phyloP scores from a whole-genome alignment of 2,329 filamentous ascomycete genomes.

The Pseudodiploospora longispora region DNA sequence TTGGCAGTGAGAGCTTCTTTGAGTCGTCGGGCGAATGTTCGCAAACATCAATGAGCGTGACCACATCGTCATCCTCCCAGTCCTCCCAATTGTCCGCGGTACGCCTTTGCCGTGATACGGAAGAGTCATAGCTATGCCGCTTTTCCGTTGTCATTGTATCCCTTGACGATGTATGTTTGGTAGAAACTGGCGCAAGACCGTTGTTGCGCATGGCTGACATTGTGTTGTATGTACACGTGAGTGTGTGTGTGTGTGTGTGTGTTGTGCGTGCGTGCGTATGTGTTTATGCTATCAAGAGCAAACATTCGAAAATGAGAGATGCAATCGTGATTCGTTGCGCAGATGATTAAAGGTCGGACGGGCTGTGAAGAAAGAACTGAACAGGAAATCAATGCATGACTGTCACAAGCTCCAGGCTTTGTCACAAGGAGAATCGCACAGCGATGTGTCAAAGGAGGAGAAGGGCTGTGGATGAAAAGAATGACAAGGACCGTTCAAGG shows the following conservation, averaged over 20 bases:
- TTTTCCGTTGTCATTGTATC: slow-evolving; percentile 9
- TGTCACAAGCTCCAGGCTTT: slow-evolving; percentile 8
- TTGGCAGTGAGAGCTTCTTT: background rate
- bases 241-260: no score
- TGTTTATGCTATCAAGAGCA: background rate
- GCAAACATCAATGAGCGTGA: slow-evolving; percentile 31
- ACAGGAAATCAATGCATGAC: background rate
- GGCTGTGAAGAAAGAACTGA: background rate
- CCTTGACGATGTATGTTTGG: background rate
- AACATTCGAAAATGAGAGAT: background rate
- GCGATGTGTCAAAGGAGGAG: background rate
- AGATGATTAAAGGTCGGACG: slow-evolving; percentile 1
- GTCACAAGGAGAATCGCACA: background rate
- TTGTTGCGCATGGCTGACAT: slow-evolving; percentile 10
- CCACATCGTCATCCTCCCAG: slow-evolving; percentile 42
- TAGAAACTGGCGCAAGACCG: slow-evolving; percentile 4
- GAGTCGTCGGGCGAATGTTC: slow-evolving; percentile 20
- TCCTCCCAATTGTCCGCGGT: slow-evolving; percentile 42
- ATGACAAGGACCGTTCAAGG: background rate
- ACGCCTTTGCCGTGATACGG: slow-evolving; percentile 8
- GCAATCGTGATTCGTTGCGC: slow-evolving; percentile 2
- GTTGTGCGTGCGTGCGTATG: no score
- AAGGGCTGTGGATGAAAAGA: slow-evolving; percentile 2
- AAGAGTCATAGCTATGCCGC: slow-evolving; percentile 11
- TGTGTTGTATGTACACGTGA: background rate